Conservation (phyloP, 805 yeast genomes). For the Saccharomycopsis sp. region DNA sequence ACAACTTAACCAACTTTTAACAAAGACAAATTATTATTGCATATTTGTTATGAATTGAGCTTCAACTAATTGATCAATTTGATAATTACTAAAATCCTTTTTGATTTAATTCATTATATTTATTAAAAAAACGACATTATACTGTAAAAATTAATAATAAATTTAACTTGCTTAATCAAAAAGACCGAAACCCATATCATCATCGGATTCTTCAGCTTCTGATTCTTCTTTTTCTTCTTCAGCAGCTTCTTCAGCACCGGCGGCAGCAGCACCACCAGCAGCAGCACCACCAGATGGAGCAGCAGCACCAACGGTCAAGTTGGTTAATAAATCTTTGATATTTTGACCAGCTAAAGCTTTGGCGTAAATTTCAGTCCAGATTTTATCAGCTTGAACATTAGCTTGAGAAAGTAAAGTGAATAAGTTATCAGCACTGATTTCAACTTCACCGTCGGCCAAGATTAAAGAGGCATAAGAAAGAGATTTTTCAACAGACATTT, state of each 20-base stretch:
- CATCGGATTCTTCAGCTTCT: conserved; percentile 44
- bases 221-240: conserved; percentile 49
- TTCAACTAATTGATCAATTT: too few relatives aligned
- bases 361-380: conserved; percentile 85
- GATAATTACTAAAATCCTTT: too few relatives aligned
- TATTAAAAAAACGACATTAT: too few relatives aligned
- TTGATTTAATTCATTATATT: not conserved
- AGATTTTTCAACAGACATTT: conserved; percentile 63
- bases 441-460: conserved; percentile 86
- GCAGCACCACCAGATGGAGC: conserved; percentile 66
- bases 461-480: conserved; percentile 90
- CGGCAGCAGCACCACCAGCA: conserved; percentile 49
- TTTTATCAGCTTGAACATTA: conserved; percentile 66
- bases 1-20: too few relatives aligned
- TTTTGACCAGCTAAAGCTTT: conserved; percentile 80
- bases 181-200: conserved; percentile 90
- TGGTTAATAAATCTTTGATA: conserved; percentile 69
- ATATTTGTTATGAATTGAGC: too few relatives aligned
- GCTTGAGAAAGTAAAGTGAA: conserved; percentile 72
- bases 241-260: conserved; percentile 53
- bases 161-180: conserved; percentile 50
- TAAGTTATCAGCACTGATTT: conserved; percentile 77
- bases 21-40: too few relatives aligned
- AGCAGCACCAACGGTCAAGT: conserved; percentile 61
- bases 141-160: too few relatives aligned